These are phyloP conservation scores for Athelia psychrophila DNA, from an alignment of 1,284 basidiomycete genomes.

Conservation along the genomic window DNA sequence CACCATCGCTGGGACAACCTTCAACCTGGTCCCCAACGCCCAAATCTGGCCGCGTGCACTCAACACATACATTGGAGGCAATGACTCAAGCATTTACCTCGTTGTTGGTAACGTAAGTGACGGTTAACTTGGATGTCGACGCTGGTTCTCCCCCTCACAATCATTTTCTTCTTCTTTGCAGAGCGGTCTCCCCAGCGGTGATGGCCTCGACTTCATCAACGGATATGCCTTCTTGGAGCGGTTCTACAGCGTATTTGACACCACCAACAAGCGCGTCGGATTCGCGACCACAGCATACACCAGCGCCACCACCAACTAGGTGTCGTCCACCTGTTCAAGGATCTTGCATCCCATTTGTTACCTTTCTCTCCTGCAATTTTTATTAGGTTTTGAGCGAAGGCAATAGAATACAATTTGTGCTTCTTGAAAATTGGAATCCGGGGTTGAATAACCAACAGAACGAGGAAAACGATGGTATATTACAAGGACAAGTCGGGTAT, in stretches of 20 bases:
- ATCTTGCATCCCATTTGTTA: too few species aligned
- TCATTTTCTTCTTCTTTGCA: too few species aligned
- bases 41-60: slow-evolving; percentile 58
- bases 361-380: too few species aligned
- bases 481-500: too few species aligned
- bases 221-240: slow-evolving; percentile 37
- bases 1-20: slow-evolving; percentile 41
- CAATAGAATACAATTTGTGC: too few species aligned
- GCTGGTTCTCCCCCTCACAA: too few species aligned
- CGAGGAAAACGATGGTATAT: too few species aligned
- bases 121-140: slow-evolving; percentile 20
- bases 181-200: slow-evolving; percentile 24
- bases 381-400: too few species aligned
- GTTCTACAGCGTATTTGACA: slow-evolving; percentile 50
- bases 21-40: slow-evolving; percentile 51
- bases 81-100: slow-evolving; percentile 47
- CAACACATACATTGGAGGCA: slow-evolving; percentile 50
- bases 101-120: slow-evolving; percentile 44
- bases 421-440: too few species aligned
- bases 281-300: slow-evolving; percentile 57
- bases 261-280: slow-evolving; percentile 39
- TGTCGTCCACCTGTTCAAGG: too few species aligned
- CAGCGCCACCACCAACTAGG: slow-evolving; percentile 52
- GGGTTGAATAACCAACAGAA: too few species aligned
- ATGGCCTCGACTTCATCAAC: slow-evolving; percentile 32